A percentile compares a stretch with the other conserved stretches of the same genome.
Conservation (phyloP, 139 green algal species). For the Tetraselmis striata region DNA sequence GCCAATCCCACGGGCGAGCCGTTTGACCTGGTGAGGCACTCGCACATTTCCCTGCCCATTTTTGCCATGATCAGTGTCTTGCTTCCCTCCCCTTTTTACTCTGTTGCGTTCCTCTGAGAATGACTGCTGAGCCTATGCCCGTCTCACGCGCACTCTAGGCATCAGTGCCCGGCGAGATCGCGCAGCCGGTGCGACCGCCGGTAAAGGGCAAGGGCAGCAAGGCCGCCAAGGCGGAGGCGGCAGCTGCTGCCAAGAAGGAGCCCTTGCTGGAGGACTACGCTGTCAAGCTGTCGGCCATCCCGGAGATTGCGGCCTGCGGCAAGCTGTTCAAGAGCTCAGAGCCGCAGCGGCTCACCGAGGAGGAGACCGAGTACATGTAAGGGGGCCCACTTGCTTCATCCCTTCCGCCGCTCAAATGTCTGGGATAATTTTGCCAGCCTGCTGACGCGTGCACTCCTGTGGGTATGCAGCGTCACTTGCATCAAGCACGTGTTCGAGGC, state of each 20-base stretch:
- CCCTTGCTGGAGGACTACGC: conserved; percentile 32
- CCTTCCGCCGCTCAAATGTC: neutral
- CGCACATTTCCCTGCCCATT: too few species aligned
- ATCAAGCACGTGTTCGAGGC: conserved; percentile 87
- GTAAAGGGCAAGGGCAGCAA: conserved; percentile 2
- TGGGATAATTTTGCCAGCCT: neutral
- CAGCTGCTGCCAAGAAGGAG: conserved; percentile 22
- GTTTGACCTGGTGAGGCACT: conserved; percentile 82
- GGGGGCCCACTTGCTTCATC: neutral
- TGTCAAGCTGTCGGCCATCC: conserved; percentile 52
- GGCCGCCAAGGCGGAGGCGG: conserved; percentile 3
- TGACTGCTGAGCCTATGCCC: too few species aligned
- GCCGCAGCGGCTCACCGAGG: conserved; percentile 77
- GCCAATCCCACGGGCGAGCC: conserved; percentile 40
- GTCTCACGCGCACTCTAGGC: too few species aligned
- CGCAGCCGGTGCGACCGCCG: conserved; percentile 2
- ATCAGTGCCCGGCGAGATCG: conserved; percentile 14
- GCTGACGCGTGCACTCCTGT: neutral
- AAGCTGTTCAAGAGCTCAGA: conserved; percentile 83
- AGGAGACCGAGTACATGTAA: conserved; percentile 83
- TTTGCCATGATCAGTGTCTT: too few species aligned
- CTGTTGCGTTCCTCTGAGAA: too few species aligned
- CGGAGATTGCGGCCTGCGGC: conserved; percentile 71
- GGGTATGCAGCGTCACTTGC: conserved; percentile 41
- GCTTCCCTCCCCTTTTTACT: too few species aligned